A percentile compares a stretch with the other conserved stretches of the same genome.
Conservation (phyloP, 306 rosid genomes). For the Echinosophora koreensis region DNA sequence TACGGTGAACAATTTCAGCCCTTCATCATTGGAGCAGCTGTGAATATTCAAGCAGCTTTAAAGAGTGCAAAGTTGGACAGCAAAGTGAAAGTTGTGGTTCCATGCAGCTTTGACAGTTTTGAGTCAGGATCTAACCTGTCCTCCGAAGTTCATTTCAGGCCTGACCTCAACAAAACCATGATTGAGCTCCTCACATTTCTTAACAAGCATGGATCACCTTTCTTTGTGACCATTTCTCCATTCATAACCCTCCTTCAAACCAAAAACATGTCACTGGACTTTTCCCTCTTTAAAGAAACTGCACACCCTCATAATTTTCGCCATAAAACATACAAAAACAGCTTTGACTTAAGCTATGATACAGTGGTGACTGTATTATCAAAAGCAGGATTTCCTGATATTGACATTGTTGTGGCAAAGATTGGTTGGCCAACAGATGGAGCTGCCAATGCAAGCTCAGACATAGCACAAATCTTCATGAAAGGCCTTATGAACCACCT, state of each 20-base stretch:
- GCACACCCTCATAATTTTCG: conserved; percentile 68
- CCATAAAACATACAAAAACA: conserved; percentile 75
- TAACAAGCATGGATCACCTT: conserved; percentile 69
- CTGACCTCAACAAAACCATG: conserved; percentile 87
- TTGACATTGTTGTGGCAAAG: conserved; percentile 77
- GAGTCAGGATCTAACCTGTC: conserved; percentile 69
- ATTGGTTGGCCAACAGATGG: conserved; percentile 99
- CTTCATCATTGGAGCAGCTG: conserved; percentile 75
- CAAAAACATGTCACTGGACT: conserved; percentile 80
- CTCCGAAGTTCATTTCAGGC: conserved; percentile 72
- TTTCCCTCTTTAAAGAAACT: conserved; percentile 73
- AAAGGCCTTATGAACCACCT: conserved; percentile 77
- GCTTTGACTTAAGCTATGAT: conserved; percentile 81
- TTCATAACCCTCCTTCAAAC: conserved; percentile 63
- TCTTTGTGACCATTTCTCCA: conserved; percentile 85
- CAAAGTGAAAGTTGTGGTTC: conserved; percentile 88
- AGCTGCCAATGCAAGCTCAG: conserved; percentile 69
- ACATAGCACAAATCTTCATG: conserved; percentile 77
- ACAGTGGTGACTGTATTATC: conserved; percentile 69
- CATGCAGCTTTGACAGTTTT: conserved; percentile 87
- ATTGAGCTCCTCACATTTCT: conserved; percentile 83
- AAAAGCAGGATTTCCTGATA: conserved; percentile 66
- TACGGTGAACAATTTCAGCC: conserved; percentile 81
- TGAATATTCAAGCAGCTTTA: conserved; percentile 78
- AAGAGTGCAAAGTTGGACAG: conserved; percentile 66